Evolutionary conservation across 1,139 yeast genomes (phyloP).

Genomic region (Saccharomyces hybrid): DNA sequence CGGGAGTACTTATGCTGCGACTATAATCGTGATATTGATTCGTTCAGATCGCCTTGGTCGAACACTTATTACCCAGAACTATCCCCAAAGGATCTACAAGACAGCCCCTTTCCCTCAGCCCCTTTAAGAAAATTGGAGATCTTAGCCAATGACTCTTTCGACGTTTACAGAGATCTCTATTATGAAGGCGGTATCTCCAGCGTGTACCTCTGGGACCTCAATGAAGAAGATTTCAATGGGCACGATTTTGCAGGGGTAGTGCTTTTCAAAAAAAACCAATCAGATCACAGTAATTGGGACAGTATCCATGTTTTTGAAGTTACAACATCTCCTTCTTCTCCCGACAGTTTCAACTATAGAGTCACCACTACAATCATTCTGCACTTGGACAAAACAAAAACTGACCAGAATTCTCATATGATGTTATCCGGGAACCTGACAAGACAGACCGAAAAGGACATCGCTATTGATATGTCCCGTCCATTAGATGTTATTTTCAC

Average conservation of each 20-base stretch:
- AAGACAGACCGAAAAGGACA: conserved; percentile 55
- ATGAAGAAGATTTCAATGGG: conserved; percentile 37
- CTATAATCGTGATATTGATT: conserved; percentile 91
- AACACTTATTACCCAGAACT: conserved; percentile 65
- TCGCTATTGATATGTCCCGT: conserved; percentile 18
- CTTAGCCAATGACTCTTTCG: conserved; percentile 85
- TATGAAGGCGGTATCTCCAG: conserved; percentile 90
- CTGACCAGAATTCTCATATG: conserved; percentile 30
- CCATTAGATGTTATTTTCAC: conserved; percentile 2
- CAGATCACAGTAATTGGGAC: conserved; percentile 68
- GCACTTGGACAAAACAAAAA: conserved; percentile 41
- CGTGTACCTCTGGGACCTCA: conserved; percentile 81
- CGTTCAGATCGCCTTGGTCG: conserved; percentile 88
- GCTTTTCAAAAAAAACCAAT: conserved; percentile 56
- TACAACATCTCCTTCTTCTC: conserved; percentile 36
- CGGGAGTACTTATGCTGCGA: conserved; percentile 81
- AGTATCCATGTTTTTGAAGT: conserved; percentile 89
- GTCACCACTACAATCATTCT: conserved; percentile 85
- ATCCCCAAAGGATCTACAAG: conserved; percentile 47
- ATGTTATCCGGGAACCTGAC: conserved; percentile 78
- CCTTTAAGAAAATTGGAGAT: conserved; percentile 66
- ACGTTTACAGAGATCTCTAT: conserved; percentile 84
- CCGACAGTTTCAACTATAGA: conserved; percentile 50
- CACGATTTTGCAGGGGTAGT: conserved; percentile 81
- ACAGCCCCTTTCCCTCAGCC: conserved; percentile 67